Evolutionary conservation across 2,329 filamentous ascomycete species (phyloP), one percentile per base, ranked within the genome.

Genomic region (Orbilia ellipsospora): DNA sequence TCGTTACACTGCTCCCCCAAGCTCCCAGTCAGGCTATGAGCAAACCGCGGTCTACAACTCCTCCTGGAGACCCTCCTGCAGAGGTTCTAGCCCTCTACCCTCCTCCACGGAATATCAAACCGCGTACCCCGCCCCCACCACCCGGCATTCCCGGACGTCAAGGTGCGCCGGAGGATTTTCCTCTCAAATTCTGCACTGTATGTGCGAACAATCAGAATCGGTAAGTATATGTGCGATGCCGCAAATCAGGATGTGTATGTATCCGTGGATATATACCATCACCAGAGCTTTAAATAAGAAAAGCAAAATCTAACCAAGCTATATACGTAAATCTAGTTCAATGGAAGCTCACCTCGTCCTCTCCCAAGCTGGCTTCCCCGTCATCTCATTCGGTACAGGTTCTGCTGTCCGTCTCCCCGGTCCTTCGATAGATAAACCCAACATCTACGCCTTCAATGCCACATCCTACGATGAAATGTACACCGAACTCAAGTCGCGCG

Each of bases 321-420:
- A 18, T 23, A 13, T 51, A n/a, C 8, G 18, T 44, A 81, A 77
- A 10, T 31, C 80, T 2, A 92, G 90, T 83, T 93, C 92, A n/a
- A 98, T 99, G 95, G 95, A 98, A 86, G 94, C 94, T n/a, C 95
- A 99, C 83, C 88, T 97, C 28, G 92, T 92, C 77, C 90, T 99
- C 40, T 92, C 95, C 3, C 88, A 91, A 74, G 92, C 93, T 56
- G 85, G 90, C 57, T 98, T 95, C 81, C 95, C 95, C n/a, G 94
- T 97, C 79, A 96, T 98, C 79, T 98, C 94, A 16, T 99, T 98
- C 82, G 95, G 95, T 77, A 99, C 95, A 0, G 95, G 95, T 66
- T 97, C 93, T 16, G 89, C 97, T 16, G 95, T 99, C 79, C 92
- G 95, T 26, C 86, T 99, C 0, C 95, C 95, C 0, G 95, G 95